phyloP scores from a whole-genome alignment of 768 basidiomycete species.

The Collybia sp. region DNA sequence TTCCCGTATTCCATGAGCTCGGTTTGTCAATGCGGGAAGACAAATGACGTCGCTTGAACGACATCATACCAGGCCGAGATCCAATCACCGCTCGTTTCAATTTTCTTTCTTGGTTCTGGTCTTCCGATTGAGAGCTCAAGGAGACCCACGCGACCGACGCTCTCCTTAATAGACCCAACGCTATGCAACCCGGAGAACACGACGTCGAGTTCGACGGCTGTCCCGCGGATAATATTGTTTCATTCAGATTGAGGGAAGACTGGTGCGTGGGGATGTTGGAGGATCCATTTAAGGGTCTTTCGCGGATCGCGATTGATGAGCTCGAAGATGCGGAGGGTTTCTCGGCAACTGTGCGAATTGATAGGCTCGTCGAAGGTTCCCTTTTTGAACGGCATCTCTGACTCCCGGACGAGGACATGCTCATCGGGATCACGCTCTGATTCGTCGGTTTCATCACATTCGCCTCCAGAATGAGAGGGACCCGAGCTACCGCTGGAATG shows the following conservation, averaged over 20 bases:
- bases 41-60: constrained; percentile 11
- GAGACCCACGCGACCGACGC: not conserved
- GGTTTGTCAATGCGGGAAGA: constrained; percentile 13
- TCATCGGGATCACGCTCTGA: too few relatives aligned
- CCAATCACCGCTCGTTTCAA: constrained; percentile 15
- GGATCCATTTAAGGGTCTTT: too few relatives aligned
- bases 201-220: constrained; percentile 18
- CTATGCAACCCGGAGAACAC: constrained; percentile 16
- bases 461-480: too few relatives aligned
- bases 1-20: constrained; percentile 17
- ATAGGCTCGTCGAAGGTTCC: too few relatives aligned
- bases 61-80: constrained; percentile 14
- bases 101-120: constrained; percentile 3
- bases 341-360: too few relatives aligned
- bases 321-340: too few relatives aligned
- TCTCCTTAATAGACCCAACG: constrained; percentile 1
- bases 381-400: too few relatives aligned
- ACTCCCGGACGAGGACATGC: too few relatives aligned
- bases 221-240: constrained; percentile 16
- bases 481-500: too few relatives aligned
- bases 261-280: constrained; percentile 5
- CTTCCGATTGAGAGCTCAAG: constrained; percentile 1
- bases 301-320: too few relatives aligned
- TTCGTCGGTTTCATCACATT: too few relatives aligned
- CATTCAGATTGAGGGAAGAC: constrained; percentile 20